Conservation (phyloP, 2,329 filamentous ascomycete species). For the Fonsecaea monophora region DNA sequence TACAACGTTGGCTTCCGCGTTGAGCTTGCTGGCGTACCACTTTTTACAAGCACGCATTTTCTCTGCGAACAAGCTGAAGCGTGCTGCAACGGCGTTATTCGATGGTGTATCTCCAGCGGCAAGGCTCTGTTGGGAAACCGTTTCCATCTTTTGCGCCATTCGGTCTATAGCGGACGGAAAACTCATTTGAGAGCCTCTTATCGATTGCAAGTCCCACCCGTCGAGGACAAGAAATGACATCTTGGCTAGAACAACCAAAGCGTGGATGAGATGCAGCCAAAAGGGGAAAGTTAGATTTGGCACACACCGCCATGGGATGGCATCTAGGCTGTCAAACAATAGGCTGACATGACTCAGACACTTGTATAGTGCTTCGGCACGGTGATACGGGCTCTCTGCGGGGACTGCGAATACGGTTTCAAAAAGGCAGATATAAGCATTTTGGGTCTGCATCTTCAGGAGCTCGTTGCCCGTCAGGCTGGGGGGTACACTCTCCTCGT, state of each 20-base stretch:
- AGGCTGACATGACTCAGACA: constrained; percentile 56
- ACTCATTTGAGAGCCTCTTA: constrained; percentile 36
- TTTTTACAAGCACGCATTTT: constrained; percentile 26
- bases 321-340: constrained; percentile 60
- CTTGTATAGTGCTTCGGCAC: constrained; percentile 51
- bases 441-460: constrained; percentile 20
- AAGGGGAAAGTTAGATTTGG: constrained; percentile 56
- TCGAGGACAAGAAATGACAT: constrained; percentile 41
- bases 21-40: constrained; percentile 35
- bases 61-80: constrained; percentile 27
- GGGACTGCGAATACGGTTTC: constrained; percentile 42
- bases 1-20: constrained; percentile 18
- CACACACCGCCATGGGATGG: constrained; percentile 52
- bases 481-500: constrained; percentile 30
- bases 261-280: constrained; percentile 58
- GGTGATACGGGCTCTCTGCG: constrained; percentile 50
- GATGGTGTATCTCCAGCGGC: not conserved
- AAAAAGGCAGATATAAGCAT: constrained; percentile 41
- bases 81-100: constrained; percentile 14
- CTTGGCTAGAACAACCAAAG: constrained; percentile 42
- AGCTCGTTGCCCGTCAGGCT: constrained; percentile 17
- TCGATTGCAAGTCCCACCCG: constrained; percentile 43
- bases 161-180: constrained; percentile 35
- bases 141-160: constrained; percentile 36
- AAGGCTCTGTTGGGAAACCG: constrained; percentile 10